Evolutionary conservation across 1,284 basidiomycete species (phyloP).

Genomic region (Amylostereum chailletii): DNA sequence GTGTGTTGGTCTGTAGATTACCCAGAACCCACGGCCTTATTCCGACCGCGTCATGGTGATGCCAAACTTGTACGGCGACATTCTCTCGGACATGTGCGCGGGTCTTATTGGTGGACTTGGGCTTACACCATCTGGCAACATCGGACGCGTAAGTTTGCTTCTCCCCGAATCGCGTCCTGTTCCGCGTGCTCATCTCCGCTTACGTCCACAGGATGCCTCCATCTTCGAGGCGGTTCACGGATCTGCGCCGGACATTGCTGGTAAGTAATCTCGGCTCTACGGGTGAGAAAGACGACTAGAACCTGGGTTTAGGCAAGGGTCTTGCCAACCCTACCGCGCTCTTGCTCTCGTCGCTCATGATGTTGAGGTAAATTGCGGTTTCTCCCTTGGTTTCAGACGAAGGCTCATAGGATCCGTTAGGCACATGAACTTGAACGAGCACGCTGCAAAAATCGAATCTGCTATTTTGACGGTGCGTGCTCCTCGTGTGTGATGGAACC

Average conservation of each 20-base stretch:
- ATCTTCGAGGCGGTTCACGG: slow-evolving; percentile 99
- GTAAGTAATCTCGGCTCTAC: slow-evolving; percentile 24
- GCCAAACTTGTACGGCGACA: slow-evolving; percentile 98
- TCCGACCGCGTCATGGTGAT: slow-evolving; percentile 99
- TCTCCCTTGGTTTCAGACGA: slow-evolving; percentile 17
- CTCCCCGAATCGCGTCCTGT: too few relatives aligned
- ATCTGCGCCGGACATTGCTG: slow-evolving; percentile 85
- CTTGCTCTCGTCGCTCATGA: slow-evolving; percentile 93
- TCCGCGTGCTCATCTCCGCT: slow-evolving; percentile 5
- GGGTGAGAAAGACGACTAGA: slow-evolving; percentile 3
- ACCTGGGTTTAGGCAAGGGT: slow-evolving; percentile 67
- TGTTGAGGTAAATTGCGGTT: slow-evolving; percentile 68
- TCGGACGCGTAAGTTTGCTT: slow-evolving; percentile 65
- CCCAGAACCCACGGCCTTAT: slow-evolving; percentile 91
- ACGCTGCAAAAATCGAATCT: slow-evolving; percentile 88
- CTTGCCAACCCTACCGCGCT: slow-evolving; percentile 98
- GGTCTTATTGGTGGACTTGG: slow-evolving; percentile 98
- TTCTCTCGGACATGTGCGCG: slow-evolving; percentile 98
- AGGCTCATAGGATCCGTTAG: slow-evolving; percentile 28
- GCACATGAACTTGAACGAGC: slow-evolving; percentile 88
- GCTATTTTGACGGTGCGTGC: slow-evolving; percentile 69
- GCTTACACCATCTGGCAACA: slow-evolving; percentile 97
- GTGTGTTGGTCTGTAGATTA: slow-evolving; percentile 41
- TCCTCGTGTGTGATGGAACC: slow-evolving; percentile 10
- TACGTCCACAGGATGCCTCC: slow-evolving; percentile 74